These are phyloP conservation scores for Cutaneotrichosporon sp. DNA, from an alignment of 1,284 basidiomycete genomes.

Conservation along the genomic window DNA sequence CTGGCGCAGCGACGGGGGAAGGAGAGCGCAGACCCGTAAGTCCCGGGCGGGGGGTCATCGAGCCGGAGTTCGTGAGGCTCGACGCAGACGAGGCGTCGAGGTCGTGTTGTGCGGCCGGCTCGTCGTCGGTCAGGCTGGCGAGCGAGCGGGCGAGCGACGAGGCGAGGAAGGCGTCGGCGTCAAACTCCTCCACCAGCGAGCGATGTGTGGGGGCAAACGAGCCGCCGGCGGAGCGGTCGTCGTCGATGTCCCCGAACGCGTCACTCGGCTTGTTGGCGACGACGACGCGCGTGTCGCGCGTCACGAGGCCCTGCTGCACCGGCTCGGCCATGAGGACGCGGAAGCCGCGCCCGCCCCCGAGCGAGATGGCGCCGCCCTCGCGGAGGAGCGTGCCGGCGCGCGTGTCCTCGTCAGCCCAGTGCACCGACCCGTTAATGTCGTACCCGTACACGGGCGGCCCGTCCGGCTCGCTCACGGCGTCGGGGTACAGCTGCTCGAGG, in stretches of 20 bases:
- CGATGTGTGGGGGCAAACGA: slow-evolving; percentile 34
- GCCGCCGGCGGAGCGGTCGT: slow-evolving; percentile 15
- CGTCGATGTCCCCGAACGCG: slow-evolving; percentile 26
- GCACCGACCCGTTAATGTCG: slow-evolving; percentile 18
- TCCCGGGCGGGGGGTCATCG: slow-evolving; percentile 49
- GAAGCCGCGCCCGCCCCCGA: slow-evolving; percentile 25
- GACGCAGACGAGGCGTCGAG: slow-evolving; percentile 25
- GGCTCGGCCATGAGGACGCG: slow-evolving; percentile 61
- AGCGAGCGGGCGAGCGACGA: slow-evolving; percentile 24
- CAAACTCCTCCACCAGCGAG: slow-evolving; percentile 39
- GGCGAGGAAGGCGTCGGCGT: slow-evolving; percentile 35
- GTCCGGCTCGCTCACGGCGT: background rate
- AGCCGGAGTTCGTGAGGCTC: slow-evolving; percentile 42
- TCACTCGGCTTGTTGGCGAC: slow-evolving; percentile 47
- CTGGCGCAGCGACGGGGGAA: slow-evolving; percentile 32
- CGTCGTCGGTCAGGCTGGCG: slow-evolving; percentile 35
- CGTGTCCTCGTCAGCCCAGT: slow-evolving; percentile 16
- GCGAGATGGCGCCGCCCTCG: slow-evolving; percentile 15
- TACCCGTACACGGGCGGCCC: slow-evolving; percentile 14
- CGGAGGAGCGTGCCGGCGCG: slow-evolving; percentile 21
- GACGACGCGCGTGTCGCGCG: slow-evolving; percentile 61
- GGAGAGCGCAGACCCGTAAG: slow-evolving; percentile 11
- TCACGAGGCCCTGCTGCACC: slow-evolving; percentile 67
- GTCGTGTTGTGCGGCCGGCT: slow-evolving; percentile 26
- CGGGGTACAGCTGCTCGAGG: slow-evolving; percentile 21